Base-by-base conservation (phyloP, 176 grass and related monocot genomes). In the Carex parvula region DNA sequence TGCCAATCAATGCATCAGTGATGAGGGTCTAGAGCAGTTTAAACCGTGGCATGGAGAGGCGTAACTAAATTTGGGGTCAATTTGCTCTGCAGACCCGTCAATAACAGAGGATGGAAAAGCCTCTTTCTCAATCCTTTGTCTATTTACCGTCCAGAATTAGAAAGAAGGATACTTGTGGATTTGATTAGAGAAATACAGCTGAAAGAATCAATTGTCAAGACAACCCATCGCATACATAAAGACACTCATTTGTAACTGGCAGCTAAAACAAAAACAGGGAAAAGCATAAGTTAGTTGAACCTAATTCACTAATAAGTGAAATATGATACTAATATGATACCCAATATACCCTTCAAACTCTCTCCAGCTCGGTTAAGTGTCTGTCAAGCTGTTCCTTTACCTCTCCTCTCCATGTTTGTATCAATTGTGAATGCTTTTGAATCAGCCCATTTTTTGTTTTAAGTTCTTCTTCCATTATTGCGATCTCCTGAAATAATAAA, bases 401-500 rank as follows among this genome's bases (percentile, higher is more conserved):
- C 76, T 95, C 92, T 80, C 87, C 91, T 64, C 81, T 84, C 92
- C 92, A 98, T 46, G 67, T 88, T 83, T 92, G 87, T 20, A 98
- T 89, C 53, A 95, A 72, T 41, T 84, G 89, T 62, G 88, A 88
- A 79, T 98, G 84, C 83, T 93, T 94, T 26, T 79, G 83, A 70
- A 98, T 94, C 71, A 98, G 87, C 66, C 82, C 86, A 29, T 91
- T 84, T 84, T 94, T 97, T 29, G 61, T 88, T 83, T 92, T 92
- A 64, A 94, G 84, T 60, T 98, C 95, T 87, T 93, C 92, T 82
- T 94, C 90, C 91, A 93, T 88, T 80, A 20, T 85, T 21, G 80
- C 62, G 79, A 93, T 99, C 65, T 95, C 96, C 96, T 99, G 83
- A 33, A 92, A 61, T 83, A 2, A 67, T 88, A 82, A 84, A 6